Evolutionary conservation across 345 rosid species (phyloP).

Genomic region (Mallotus nudiflorus): DNA sequence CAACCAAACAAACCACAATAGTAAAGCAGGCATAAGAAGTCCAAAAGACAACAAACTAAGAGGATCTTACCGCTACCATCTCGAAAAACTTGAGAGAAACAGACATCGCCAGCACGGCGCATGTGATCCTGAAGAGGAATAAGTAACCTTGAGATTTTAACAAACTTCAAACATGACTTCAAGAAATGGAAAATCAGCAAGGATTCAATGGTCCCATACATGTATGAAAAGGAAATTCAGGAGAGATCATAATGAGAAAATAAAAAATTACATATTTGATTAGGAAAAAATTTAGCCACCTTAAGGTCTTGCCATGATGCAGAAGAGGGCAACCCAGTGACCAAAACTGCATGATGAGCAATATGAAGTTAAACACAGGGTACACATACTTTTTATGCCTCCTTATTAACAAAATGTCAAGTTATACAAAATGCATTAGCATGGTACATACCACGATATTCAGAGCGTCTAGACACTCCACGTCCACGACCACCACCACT

Average conservation of each 20-base stretch:
- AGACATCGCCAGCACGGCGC: constrained; percentile 40
- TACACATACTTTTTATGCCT: not conserved
- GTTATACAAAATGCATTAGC: not conserved
- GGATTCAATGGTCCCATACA: too few relatives aligned
- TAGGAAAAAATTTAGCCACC: constrained; percentile 33
- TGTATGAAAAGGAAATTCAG: too few relatives aligned
- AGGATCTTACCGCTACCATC: constrained; percentile 29
- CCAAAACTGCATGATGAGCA: constrained; percentile 52
- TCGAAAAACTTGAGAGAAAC: constrained; percentile 41
- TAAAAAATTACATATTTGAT: not conserved
- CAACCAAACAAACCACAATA: not conserved
- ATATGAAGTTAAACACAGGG: not conserved
- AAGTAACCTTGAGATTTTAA: not conserved
- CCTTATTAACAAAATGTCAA: not conserved
- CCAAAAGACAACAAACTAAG: not conserved
- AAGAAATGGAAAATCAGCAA: not conserved
- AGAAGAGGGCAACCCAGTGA: constrained; percentile 89
- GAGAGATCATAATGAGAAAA: not conserved
- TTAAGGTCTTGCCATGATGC: constrained; percentile 99
- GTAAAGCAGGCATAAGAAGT: not conserved
- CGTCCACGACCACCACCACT: constrained; percentile 50
- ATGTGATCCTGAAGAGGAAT: constrained; percentile 35
- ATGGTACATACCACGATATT: constrained; percentile 82
- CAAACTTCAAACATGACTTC: not conserved
- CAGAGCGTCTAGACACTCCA: constrained; percentile 90